Evolutionary conservation across 164 flowering plant species (phyloP).

Genomic region (Aristolochia contorta): DNA sequence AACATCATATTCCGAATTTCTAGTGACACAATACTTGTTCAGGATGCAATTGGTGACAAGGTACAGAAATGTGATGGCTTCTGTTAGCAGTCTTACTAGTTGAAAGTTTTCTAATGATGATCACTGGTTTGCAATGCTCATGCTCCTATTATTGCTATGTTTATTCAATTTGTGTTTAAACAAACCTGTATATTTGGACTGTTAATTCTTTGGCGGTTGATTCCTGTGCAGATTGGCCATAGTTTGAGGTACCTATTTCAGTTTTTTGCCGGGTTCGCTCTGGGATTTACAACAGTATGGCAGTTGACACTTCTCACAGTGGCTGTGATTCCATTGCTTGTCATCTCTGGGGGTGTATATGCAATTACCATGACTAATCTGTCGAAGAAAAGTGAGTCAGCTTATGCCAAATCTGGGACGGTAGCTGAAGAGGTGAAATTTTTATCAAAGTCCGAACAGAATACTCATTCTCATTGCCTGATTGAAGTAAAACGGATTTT

Average conservation of each 20-base stretch:
- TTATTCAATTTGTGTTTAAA: no score
- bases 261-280: conserved; percentile 43
- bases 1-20: conserved; percentile 51
- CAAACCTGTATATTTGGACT: no score
- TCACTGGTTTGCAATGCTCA: no score
- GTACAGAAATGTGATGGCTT: conserved; percentile 15
- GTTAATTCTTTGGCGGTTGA: no score
- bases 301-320: conserved; percentile 59
- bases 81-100: no score
- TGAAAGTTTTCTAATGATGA: no score
- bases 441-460: no score
- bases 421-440: conserved; percentile 75
- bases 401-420: conserved; percentile 65
- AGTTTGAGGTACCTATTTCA: conserved; percentile 52
- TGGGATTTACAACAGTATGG: conserved; percentile 62
- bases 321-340: conserved; percentile 66
- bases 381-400: conserved; percentile 57
- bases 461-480: no score
- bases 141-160: no score
- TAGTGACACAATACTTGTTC: conserved; percentile 63
- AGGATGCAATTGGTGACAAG: conserved; percentile 84
- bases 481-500: no score
- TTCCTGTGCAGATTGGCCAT: conserved; percentile 50
- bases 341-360: conserved; percentile 56
- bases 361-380: conserved; percentile 53